A percentile compares a stretch with the other conserved stretches of the same genome.
These are phyloP conservation scores for Aspergillus calidoustus DNA, from an alignment of 2,329 filamentous ascomycete genomes.

Conservation along the genomic window DNA sequence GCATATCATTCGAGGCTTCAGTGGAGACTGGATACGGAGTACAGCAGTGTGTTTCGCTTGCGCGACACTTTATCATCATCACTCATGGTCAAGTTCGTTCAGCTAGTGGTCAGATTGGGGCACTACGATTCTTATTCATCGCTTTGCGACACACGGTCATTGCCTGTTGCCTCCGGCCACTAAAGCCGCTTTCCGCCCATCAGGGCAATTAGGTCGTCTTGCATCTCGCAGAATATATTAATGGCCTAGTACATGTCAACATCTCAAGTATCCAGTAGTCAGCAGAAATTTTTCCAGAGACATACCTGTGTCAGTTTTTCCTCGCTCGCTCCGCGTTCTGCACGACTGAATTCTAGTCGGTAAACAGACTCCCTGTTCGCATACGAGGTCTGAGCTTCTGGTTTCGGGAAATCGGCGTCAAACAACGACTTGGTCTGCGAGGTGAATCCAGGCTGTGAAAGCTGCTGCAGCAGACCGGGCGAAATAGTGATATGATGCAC, in stretches of 20 bases:
- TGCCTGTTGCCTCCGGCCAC: not conserved
- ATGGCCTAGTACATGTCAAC: constrained; percentile 18
- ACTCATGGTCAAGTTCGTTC: not conserved
- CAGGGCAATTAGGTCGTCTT: constrained; percentile 20
- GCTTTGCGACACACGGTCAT: not conserved
- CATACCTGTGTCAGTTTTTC: constrained; percentile 54
- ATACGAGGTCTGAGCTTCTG: constrained; percentile 28
- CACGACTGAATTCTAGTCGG: constrained; percentile 57
- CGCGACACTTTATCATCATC: not conserved
- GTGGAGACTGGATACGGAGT: not conserved
- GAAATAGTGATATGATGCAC: constrained; percentile 64
- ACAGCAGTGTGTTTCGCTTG: not conserved
- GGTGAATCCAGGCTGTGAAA: constrained; percentile 47
- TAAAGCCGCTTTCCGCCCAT: not conserved
- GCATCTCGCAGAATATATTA: constrained; percentile 27
- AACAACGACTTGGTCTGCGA: constrained; percentile 39
- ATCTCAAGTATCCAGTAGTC: not conserved
- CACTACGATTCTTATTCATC: not conserved
- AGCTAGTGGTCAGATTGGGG: not conserved
- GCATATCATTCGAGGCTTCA: not conserved
- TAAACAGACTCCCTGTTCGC: constrained; percentile 53
- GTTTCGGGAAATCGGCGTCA: constrained; percentile 21
- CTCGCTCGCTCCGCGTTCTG: constrained; percentile 45
- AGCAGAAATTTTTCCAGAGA: not conserved
- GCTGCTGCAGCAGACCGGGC: constrained; percentile 55